A percentile compares a stretch with the other conserved stretches of the same genome.
Conservation (phyloP, 1,284 basidiomycete genomes). For the Boletus calvinii region DNA sequence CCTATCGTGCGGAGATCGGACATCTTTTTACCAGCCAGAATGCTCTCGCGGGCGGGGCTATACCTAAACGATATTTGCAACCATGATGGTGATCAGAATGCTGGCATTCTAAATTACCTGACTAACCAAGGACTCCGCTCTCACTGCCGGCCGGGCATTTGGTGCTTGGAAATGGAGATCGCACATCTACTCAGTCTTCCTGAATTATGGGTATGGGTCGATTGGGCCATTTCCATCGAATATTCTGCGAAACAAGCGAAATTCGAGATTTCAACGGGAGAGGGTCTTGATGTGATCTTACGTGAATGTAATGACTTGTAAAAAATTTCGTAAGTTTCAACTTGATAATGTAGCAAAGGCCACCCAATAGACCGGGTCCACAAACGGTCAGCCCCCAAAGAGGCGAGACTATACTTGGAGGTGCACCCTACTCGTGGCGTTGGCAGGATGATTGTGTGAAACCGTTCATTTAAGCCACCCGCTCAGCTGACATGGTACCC, state of each 20-base stretch:
- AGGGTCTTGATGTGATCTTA: constrained; percentile 3
- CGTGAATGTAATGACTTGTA: constrained; percentile 2
- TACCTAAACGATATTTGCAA: not conserved
- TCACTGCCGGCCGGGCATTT: not conserved
- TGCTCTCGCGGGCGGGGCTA: not conserved
- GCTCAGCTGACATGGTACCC: not conserved
- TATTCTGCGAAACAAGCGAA: not conserved
- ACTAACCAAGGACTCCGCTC: constrained; percentile 6
- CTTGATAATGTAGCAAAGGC: not conserved
- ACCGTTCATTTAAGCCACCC: constrained; percentile 8
- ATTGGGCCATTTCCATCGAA: constrained; percentile 1
- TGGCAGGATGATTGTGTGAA: not conserved
- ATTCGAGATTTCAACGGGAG: not conserved
- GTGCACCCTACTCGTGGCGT: not conserved
- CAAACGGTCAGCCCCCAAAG: not conserved
- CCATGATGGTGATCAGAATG: constrained; percentile 3
- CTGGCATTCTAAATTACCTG: constrained; percentile 10
- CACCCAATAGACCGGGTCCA: not conserved
- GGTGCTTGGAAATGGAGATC: not conserved
- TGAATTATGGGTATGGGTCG: not conserved
- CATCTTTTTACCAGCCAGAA: not conserved
- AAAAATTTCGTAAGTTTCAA: not conserved
- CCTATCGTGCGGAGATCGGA: constrained; percentile 9
- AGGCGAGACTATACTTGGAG: not conserved
- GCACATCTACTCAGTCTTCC: not conserved